Evolutionary conservation across 352 stramenopile species (phyloP).

Genomic region (Globisporangium ultimum): DNA sequence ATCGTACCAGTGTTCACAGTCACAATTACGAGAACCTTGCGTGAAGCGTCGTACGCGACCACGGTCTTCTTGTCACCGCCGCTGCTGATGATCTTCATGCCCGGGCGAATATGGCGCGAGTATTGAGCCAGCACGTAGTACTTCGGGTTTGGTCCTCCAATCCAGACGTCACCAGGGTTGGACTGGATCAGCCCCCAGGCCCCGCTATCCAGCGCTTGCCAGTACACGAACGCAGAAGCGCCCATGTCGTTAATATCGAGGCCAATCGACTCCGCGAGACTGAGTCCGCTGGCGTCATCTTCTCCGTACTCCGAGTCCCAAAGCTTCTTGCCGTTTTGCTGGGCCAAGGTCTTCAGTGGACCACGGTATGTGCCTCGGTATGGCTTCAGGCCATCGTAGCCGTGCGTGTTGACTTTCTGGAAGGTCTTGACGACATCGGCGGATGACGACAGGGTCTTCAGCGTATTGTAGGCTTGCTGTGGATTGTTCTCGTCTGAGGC

Average conservation of each 20-base stretch:
- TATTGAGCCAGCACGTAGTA: slow-evolving; percentile 59
- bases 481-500: slow-evolving; percentile 56
- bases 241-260: slow-evolving; percentile 60
- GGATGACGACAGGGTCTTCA: slow-evolving; percentile 22
- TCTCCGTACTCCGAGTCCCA: slow-evolving; percentile 70
- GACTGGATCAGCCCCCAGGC: slow-evolving; percentile 56
- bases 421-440: slow-evolving; percentile 26
- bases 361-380: slow-evolving; percentile 38
- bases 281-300: slow-evolving; percentile 37
- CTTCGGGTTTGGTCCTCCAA: slow-evolving; percentile 39
- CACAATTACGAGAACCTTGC: slow-evolving; percentile 39
- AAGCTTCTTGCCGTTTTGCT: slow-evolving; percentile 29
- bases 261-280: slow-evolving; percentile 41
- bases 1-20: slow-evolving; percentile 35
- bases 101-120: slow-evolving; percentile 55
- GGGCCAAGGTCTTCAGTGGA: slow-evolving; percentile 27
- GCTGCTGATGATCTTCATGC: slow-evolving; percentile 45
- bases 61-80: slow-evolving; percentile 39
- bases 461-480: slow-evolving; percentile 29
- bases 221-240: slow-evolving; percentile 62
- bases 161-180: slow-evolving; percentile 28
- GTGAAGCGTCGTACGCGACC: slow-evolving; percentile 31
- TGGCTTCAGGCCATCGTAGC: slow-evolving; percentile 37
- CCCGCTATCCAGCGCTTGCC: slow-evolving; percentile 48
- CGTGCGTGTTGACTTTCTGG: slow-evolving; percentile 56